Percentiles rank a stretch among this genome's conserved stretches.
Conservation (phyloP, 805 yeast genomes). For the Martiniozyma abietophila region DNA sequence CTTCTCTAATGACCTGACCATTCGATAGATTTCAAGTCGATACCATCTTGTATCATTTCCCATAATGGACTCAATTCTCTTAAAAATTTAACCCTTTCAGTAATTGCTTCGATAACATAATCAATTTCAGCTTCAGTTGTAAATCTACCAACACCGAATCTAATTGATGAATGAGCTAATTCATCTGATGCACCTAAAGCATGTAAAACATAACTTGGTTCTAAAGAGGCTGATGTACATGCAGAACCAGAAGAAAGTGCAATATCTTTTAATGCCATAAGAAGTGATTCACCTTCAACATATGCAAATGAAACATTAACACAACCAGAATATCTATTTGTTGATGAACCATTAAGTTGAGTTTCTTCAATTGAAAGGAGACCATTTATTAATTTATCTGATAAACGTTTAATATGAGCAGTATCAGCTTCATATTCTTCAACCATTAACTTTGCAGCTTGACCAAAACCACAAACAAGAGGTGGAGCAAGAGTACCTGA, state of each 20-base stretch:
- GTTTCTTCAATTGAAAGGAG: slow-evolving; percentile 81
- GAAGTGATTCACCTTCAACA: slow-evolving; percentile 93
- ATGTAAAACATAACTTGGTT: slow-evolving; percentile 93
- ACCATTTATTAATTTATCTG: slow-evolving; percentile 63
- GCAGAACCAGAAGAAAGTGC: slow-evolving; percentile 97
- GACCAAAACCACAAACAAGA: slow-evolving; percentile 90
- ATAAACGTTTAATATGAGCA: slow-evolving; percentile 58
- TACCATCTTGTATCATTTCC: slow-evolving; percentile 99
- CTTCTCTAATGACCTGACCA: slow-evolving; percentile 98
- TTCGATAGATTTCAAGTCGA: slow-evolving; percentile 85
- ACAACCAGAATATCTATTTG: slow-evolving; percentile 80
- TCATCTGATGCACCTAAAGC: slow-evolving; percentile 98
- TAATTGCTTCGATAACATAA: slow-evolving; percentile 82
- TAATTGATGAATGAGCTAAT: slow-evolving; percentile 93
- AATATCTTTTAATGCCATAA: slow-evolving; percentile 96
- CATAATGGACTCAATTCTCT: slow-evolving; percentile 92
- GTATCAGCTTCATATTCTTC: slow-evolving; percentile 68
- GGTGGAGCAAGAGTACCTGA: slow-evolving; percentile 98
- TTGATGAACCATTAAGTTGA: slow-evolving; percentile 75
- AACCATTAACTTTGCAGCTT: slow-evolving; percentile 81
- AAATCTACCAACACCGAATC: slow-evolving; percentile 95
- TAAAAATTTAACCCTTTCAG: slow-evolving; percentile 81
- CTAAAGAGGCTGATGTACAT: slow-evolving; percentile 96
- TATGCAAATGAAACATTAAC: slow-evolving; percentile 95
- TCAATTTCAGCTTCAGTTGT: slow-evolving; percentile 95